Evolutionary conservation across 2,329 filamentous ascomycete genomes (phyloP).

Genomic region (Arachnomyces sp.): DNA sequence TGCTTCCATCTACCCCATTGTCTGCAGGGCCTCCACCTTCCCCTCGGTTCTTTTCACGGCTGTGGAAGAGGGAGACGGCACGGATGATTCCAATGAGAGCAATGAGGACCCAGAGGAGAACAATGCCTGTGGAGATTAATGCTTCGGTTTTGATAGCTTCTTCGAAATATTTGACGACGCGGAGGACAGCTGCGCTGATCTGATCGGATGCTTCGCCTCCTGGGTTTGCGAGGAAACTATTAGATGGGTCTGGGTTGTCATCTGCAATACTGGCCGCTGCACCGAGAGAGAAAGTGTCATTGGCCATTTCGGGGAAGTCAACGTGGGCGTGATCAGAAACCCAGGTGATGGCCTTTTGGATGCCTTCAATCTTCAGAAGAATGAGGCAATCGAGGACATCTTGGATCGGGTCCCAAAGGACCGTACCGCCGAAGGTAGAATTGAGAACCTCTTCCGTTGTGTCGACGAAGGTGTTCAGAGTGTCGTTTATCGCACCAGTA

Average conservation of each 20-base stretch:
- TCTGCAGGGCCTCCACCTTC: conserved; percentile 47
- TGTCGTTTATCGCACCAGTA: conserved; percentile 74
- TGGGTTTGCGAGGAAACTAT: conserved; percentile 70
- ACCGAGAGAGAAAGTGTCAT: conserved; percentile 76
- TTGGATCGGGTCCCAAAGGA: conserved; percentile 69
- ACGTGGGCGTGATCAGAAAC: conserved; percentile 80
- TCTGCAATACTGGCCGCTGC: conserved; percentile 51
- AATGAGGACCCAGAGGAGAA: conserved; percentile 71
- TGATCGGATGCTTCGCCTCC: conserved; percentile 68
- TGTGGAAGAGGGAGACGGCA: conserved; percentile 54
- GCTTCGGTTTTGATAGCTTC: conserved; percentile 66
- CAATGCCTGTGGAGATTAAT: conserved; percentile 66
- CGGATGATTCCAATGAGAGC: conserved; percentile 66
- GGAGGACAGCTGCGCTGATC: conserved; percentile 66
- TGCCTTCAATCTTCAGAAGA: conserved; percentile 71
- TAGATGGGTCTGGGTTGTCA: conserved; percentile 46
- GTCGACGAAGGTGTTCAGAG: conserved; percentile 72
- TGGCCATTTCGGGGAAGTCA: conserved; percentile 66
- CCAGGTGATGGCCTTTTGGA: conserved; percentile 90
- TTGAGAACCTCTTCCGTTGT: conserved; percentile 69
- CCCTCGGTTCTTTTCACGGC: conserved; percentile 52
- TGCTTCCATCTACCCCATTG: conserved; percentile 2
- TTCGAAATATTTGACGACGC: conserved; percentile 61
- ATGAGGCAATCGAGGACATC: conserved; percentile 83
- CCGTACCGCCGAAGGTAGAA: conserved; percentile 70